phyloP scores from a whole-genome alignment of 768 basidiomycete species.

The Lactarius tabidus region DNA sequence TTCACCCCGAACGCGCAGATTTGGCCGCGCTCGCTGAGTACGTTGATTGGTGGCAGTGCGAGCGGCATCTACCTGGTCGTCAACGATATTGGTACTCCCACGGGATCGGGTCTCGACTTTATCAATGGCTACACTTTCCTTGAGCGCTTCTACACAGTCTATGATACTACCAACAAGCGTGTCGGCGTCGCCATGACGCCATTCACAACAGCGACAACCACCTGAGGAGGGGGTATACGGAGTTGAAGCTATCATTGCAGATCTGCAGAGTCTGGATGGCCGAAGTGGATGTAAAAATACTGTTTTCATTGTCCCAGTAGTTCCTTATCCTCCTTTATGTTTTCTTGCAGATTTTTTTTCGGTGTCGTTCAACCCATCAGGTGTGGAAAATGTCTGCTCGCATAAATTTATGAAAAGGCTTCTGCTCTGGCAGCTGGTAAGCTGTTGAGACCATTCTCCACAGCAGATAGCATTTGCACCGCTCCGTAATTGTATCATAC shows the following conservation, averaged over 20 bases:
- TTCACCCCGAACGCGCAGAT: conserved; percentile 38
- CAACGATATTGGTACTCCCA: conserved; percentile 27
- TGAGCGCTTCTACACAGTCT: conserved; percentile 38
- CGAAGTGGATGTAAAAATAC: no score
- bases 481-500: no score
- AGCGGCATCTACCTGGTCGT: conserved; percentile 34
- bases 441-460: no score
- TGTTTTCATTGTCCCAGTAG: no score
- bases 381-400: no score
- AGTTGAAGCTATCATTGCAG: neutral
- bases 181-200: conserved; percentile 36
- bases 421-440: no score
- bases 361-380: no score
- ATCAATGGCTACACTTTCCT: conserved; percentile 37
- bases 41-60: conserved; percentile 29
- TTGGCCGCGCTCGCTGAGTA: conserved; percentile 32
- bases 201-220: conserved; percentile 32
- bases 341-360: no score
- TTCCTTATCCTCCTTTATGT: no score
- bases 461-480: no score
- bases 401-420: no score
- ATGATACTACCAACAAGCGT: conserved; percentile 32
- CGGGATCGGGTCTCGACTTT: conserved; percentile 36
- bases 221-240: conserved; percentile 23
- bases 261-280: neutral